phyloP scores from a whole-genome alignment of 805 yeast species.

The Candida takata region DNA sequence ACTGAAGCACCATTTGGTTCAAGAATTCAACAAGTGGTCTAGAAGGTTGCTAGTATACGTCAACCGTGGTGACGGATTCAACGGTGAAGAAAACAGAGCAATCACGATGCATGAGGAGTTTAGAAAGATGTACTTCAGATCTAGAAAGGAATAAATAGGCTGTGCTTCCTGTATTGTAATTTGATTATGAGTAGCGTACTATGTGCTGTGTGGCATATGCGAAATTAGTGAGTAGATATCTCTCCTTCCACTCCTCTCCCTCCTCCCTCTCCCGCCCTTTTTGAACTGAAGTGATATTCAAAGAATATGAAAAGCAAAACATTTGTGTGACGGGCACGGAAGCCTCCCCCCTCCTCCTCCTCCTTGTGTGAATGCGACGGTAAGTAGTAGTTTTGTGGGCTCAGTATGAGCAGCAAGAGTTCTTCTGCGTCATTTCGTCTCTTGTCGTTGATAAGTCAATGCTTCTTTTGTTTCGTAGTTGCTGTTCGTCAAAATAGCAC shows the following conservation, averaged over 20 bases:
- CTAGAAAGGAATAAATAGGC: background rate
- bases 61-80: constrained; percentile 49
- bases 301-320: no score
- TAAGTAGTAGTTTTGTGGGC: background rate
- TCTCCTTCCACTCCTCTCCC: no score
- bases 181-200: no score
- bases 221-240: no score
- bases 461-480: constrained; percentile 21
- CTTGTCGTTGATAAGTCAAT: constrained; percentile 23
- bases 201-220: no score
- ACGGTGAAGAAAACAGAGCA: constrained; percentile 39
- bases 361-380: no score
- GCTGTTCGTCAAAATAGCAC: constrained; percentile 29
- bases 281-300: no score
- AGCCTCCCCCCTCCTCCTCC: no score
- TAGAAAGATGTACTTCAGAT: constrained; percentile 23
- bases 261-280: no score
- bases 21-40: constrained; percentile 91
- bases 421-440: constrained; percentile 15
- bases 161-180: no score
- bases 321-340: no score
- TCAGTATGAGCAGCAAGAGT: constrained; percentile 21
- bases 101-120: constrained; percentile 23
- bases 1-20: constrained; percentile 68
- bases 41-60: constrained; percentile 77